Conservation (phyloP, 2,329 filamentous ascomycete species). For the Mollisia scopiformis region DNA sequence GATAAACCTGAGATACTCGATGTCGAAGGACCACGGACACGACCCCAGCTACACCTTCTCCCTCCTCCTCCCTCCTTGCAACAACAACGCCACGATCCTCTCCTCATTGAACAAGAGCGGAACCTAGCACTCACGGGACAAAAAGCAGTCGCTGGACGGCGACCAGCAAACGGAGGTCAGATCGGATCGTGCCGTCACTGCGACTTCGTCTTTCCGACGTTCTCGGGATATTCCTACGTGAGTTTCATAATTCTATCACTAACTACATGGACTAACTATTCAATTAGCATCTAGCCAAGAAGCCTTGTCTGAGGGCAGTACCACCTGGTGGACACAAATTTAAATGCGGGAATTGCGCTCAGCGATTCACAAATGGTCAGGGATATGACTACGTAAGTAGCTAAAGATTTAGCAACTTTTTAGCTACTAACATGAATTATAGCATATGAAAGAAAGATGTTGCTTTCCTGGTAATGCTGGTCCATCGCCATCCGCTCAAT, state of each 20-base stretch:
- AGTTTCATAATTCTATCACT: not conserved
- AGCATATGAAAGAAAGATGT: conserved; percentile 15
- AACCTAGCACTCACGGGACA: not conserved
- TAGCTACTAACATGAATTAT: not conserved
- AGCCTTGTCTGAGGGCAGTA: conserved; percentile 17
- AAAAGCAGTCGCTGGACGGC: not conserved
- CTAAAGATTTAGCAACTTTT: no score
- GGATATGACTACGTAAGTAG: conserved; percentile 28
- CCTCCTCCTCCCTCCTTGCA: not conserved
- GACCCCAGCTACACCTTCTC: not conserved
- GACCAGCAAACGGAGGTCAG: not conserved
- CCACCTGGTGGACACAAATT: conserved; percentile 22
- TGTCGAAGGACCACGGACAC: not conserved
- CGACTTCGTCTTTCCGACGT: not conserved
- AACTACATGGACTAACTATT: not conserved
- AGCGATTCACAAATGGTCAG: conserved; percentile 29
- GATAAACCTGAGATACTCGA: not conserved
- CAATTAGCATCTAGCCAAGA: conserved; percentile 18
- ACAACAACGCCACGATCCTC: not conserved
- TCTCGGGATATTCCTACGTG: conserved; percentile 12
- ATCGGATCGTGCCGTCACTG: conserved; percentile 1
- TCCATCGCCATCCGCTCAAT: not conserved
- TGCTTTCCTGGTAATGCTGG: no score
- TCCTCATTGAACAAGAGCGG: not conserved
- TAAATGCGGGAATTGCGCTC: conserved; percentile 20